These are phyloP conservation scores for Lecanicillium sp. DNA, from an alignment of 2,329 filamentous ascomycete genomes.

Conservation along the genomic window DNA sequence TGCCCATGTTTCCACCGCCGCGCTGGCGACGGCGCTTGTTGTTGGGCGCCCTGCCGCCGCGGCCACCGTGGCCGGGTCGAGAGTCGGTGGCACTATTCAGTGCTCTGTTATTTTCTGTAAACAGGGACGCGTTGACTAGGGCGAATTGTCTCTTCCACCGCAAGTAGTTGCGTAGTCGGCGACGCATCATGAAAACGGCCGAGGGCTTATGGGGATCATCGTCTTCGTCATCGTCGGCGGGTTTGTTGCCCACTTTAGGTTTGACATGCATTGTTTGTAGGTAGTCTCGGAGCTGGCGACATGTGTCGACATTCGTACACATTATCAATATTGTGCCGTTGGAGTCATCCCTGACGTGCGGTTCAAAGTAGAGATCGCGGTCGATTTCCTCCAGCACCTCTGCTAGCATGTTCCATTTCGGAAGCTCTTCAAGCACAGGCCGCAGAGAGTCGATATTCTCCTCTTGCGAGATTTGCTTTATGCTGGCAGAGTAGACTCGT, in stretches of 20 bases:
- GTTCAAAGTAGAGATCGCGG: slow-evolving; percentile 79
- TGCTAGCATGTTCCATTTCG: slow-evolving; percentile 87
- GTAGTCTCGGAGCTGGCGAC: slow-evolving; percentile 83
- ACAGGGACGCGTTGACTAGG: slow-evolving; percentile 72
- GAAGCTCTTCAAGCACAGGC: slow-evolving; percentile 86
- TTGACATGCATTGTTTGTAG: slow-evolving; percentile 82
- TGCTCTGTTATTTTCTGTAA: slow-evolving; percentile 72
- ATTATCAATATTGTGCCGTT: slow-evolving; percentile 93
- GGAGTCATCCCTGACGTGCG: slow-evolving; percentile 68
- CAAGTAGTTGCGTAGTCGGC: slow-evolving; percentile 79
- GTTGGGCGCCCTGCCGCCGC: slow-evolving; percentile 58
- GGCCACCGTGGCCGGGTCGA: slow-evolving; percentile 38
- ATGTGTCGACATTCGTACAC: slow-evolving; percentile 84
- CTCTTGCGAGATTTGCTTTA: slow-evolving; percentile 44
- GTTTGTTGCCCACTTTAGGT: slow-evolving; percentile 38
- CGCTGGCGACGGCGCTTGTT: slow-evolving; percentile 84
- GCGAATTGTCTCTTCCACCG: slow-evolving; percentile 87
- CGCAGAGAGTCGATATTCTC: slow-evolving; percentile 56
- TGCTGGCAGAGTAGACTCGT: slow-evolving; percentile 72
- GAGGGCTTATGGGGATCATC: slow-evolving; percentile 57
- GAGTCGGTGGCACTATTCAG: slow-evolving; percentile 61
- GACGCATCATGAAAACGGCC: slow-evolving; percentile 82
- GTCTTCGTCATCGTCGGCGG: slow-evolving; percentile 39
- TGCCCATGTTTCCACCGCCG: slow-evolving; percentile 62
- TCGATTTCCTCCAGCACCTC: slow-evolving; percentile 93